phyloP scores from a whole-genome alignment of 495 filamentous ascomycete genomes.

The Trichoderma virens region DNA sequence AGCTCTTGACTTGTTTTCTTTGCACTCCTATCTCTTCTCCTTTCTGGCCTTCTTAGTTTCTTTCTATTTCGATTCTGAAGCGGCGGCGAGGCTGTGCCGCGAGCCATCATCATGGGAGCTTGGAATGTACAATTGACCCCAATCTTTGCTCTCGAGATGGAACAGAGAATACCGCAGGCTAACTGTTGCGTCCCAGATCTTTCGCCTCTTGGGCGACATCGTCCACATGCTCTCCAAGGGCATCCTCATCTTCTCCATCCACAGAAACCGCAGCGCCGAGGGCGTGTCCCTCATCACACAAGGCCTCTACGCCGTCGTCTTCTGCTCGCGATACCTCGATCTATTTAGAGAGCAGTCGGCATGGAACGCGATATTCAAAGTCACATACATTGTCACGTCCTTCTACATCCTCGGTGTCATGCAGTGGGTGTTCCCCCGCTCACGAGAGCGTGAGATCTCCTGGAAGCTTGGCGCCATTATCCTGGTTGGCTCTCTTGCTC shows the following conservation, averaged over 20 bases:
- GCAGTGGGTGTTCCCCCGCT: slow-evolving; percentile 78
- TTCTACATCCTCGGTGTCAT: slow-evolving; percentile 83
- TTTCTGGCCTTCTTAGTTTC: not conserved
- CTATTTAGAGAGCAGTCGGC: slow-evolving; percentile 47
- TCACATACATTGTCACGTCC: slow-evolving; percentile 80
- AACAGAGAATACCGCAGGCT: not conserved
- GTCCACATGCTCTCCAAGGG: slow-evolving; percentile 79
- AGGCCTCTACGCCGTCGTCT: slow-evolving; percentile 77
- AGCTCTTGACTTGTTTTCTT: not conserved
- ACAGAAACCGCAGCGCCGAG: slow-evolving; percentile 80
- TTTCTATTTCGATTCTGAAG: not conserved
- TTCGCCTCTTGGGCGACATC: slow-evolving; percentile 74
- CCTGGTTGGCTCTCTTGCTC: slow-evolving; percentile 47
- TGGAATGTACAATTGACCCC: not conserved
- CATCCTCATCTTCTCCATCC: slow-evolving; percentile 87
- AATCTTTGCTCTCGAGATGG: not conserved
- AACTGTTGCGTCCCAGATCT: slow-evolving; percentile 42
- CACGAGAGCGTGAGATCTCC: slow-evolving; percentile 78
- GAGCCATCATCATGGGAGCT: slow-evolving; percentile 1
- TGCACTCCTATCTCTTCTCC: not conserved
- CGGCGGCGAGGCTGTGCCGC: slow-evolving; percentile 2
- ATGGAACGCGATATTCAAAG: slow-evolving; percentile 72
- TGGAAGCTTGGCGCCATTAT: slow-evolving; percentile 75
- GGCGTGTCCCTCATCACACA: slow-evolving; percentile 95
- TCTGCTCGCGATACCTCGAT: slow-evolving; percentile 80